Evolutionary conservation across 768 basidiomycete species (phyloP).

Genomic region (Leccinum variicolor): DNA sequence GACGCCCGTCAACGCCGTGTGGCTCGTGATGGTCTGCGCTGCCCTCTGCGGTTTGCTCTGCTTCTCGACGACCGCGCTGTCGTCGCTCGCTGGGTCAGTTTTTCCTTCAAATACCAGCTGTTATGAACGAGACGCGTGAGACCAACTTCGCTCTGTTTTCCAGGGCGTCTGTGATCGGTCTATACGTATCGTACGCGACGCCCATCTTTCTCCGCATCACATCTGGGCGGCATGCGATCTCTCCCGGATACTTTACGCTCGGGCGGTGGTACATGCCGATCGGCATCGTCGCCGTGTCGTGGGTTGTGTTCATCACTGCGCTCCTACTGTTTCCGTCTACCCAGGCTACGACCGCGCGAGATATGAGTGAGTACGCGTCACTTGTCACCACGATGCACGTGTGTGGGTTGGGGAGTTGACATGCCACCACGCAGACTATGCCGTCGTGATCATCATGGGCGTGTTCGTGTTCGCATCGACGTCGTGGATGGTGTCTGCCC

Average conservation of each 20-base stretch:
- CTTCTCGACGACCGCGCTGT: slow-evolving; percentile 59
- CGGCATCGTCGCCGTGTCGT: slow-evolving; percentile 58
- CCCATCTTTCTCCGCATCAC: slow-evolving; percentile 73
- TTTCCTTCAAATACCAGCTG: background rate
- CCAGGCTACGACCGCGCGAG: slow-evolving; percentile 36
- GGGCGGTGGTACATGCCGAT: slow-evolving; percentile 60
- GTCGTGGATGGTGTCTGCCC: slow-evolving; percentile 66
- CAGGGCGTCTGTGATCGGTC: slow-evolving; percentile 67
- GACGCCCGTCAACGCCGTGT: slow-evolving; percentile 74
- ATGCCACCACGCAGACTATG: slow-evolving; percentile 47
- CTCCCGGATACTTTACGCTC: slow-evolving; percentile 58
- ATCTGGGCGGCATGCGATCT: slow-evolving; percentile 55
- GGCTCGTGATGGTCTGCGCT: slow-evolving; percentile 61
- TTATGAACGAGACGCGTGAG: background rate
- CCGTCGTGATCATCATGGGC: slow-evolving; percentile 59
- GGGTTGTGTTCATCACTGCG: slow-evolving; percentile 63
- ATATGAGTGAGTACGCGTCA: slow-evolving; percentile 50
- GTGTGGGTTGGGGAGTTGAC: too few relatives aligned
- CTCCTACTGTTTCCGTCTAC: slow-evolving; percentile 56
- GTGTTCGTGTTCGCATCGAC: slow-evolving; percentile 63
- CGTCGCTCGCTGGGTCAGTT: slow-evolving; percentile 64
- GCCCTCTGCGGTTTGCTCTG: slow-evolving; percentile 61
- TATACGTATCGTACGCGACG: slow-evolving; percentile 59
- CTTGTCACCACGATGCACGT: background rate
- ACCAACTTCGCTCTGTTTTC: background rate